Evolutionary conservation across 1,284 basidiomycete genomes (phyloP), one percentile per base, ranked within the genome.

Genomic region (Boletus mariae): DNA sequence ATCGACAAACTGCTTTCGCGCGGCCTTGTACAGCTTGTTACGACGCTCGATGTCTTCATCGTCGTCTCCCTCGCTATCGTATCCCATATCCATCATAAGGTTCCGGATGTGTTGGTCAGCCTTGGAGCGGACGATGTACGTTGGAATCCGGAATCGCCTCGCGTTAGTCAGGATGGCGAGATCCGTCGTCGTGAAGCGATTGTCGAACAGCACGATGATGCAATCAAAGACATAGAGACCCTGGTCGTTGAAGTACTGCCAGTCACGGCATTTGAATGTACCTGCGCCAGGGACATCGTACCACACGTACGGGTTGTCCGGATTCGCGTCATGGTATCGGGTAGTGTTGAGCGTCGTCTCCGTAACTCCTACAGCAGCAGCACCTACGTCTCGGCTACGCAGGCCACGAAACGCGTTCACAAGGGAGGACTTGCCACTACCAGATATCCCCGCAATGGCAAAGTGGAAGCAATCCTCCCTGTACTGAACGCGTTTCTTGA

Each of bases 171-270:
- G 60, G 46, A 62, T 64, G 4, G 62, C 62, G 8, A 62, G 17
- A 1, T 62, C 62, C 15, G 60, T 64, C 49, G 52, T 47, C 1
- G 60, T 61, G 20, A 61, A 63, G 0, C 60, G 60, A 20, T 59
- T 63, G 41, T 61, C 60, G 37, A 63, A 52, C 2, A 64, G 59
- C 0, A 61, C 61, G 12, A 61, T n/a, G 49, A 61, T 56, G 5
- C 51, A 61, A 23, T 61, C 60, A 17, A 61, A 61, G 15, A 61
- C 56, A 1, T 61, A 61, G 35, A 61, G 57, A 0, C 61, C 60
- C 8, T 63, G 61, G 6, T 61, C 59, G 10, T 61, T 56, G 49
- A 61, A 61, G 29, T 61, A 61, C 10, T 61, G 61, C 60, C 60
- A 61, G 28, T 63, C 60, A 0, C 34, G 40, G 4, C 59, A 63